Conservation (phyloP, 192 early-diverging fungal genomes). For the Coemansia sp. region DNA sequence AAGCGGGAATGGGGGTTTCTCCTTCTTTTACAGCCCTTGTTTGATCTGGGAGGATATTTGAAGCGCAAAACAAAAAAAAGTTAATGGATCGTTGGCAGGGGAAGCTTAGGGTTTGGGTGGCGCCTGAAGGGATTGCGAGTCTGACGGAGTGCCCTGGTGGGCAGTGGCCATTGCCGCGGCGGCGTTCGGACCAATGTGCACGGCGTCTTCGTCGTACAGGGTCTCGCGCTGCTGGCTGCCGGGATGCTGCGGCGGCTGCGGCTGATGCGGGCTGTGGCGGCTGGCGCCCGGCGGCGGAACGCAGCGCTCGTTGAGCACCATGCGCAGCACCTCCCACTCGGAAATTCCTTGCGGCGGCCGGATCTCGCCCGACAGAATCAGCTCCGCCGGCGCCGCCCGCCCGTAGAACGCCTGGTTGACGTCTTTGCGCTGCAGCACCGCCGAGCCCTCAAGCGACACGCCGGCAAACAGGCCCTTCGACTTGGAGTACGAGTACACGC, state of each 20-base stretch:
- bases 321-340: conserved; percentile 43
- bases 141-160: too few species aligned
- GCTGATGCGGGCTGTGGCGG: not conserved
- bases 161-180: conserved; percentile 10
- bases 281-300: conserved; percentile 15
- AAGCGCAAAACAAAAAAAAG: not conserved
- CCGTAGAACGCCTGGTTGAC: conserved; percentile 86
- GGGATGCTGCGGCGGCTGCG: not conserved
- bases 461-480: conserved; percentile 92
- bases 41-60: too few species aligned
- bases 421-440: conserved; percentile 76
- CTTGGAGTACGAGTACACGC: conserved; percentile 92
- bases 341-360: conserved; percentile 57
- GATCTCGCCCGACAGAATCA: conserved; percentile 73
- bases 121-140: not conserved
- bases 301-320: conserved; percentile 45
- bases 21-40: too few species aligned
- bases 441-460: conserved; percentile 83
- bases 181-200: conserved; percentile 2
- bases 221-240: conserved; percentile 20
- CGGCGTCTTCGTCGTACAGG: conserved; percentile 37
- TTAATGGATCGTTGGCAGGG: not conserved
- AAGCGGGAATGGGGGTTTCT: too few species aligned
- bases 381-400: conserved; percentile 70
- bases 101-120: not conserved